These are phyloP conservation scores for Gelatoporia subvermispora DNA, from an alignment of 768 basidiomycete species.

Conservation along the genomic window DNA sequence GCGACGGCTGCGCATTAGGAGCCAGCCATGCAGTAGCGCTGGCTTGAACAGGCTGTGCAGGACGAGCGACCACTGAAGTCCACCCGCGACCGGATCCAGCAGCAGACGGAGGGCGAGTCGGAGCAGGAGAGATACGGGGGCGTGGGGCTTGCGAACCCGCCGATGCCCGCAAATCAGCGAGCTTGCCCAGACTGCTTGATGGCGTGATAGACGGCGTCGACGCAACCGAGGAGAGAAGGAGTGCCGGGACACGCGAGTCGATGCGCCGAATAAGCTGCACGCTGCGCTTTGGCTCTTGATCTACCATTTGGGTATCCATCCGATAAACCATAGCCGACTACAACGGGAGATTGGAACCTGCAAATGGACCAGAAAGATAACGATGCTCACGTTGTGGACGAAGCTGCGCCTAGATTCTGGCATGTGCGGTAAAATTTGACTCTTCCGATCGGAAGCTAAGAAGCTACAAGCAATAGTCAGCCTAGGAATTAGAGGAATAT, in stretches of 20 bases:
- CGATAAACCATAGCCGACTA: conserved; percentile 77
- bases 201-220: conserved; percentile 13
- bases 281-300: conserved; percentile 85
- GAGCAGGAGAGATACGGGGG: conserved; percentile 22
- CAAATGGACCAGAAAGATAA: background rate
- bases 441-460: conserved; percentile 57
- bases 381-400: conserved; percentile 60
- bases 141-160: conserved; percentile 8
- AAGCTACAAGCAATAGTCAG: conserved; percentile 42
- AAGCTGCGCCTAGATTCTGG: conserved; percentile 76
- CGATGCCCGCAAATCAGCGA: conserved; percentile 47
- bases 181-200: conserved; percentile 49
- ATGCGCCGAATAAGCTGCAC: conserved; percentile 79
- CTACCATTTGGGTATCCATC: conserved; percentile 82
- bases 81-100: conserved; percentile 22
- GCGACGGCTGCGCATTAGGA: background rate
- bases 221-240: conserved; percentile 54
- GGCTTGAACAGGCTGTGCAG: conserved; percentile 7
- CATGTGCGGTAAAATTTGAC: conserved; percentile 78
- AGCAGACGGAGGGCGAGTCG: conserved; percentile 6
- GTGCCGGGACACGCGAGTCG: conserved; percentile 75
- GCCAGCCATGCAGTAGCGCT: conserved; percentile 12
- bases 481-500: background rate
- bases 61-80: conserved; percentile 28
- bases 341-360: conserved; percentile 5